A percentile compares a stretch with the other conserved stretches of the same genome.
These are phyloP conservation scores for Xenoacremonium recifei DNA, from an alignment of 2,329 filamentous ascomycete genomes.

Conservation along the genomic window DNA sequence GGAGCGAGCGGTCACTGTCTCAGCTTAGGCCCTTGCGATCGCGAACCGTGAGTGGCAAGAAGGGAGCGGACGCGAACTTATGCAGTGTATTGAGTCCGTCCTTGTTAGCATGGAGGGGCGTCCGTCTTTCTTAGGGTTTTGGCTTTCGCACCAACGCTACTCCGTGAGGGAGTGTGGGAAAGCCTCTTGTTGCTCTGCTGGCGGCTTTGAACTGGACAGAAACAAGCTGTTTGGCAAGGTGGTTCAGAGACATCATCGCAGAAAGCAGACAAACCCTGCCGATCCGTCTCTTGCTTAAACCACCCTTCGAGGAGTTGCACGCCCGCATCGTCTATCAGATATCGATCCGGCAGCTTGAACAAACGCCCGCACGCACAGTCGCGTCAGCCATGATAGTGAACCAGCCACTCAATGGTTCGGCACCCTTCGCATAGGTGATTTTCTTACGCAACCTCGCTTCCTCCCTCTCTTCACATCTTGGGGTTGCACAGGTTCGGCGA, in stretches of 20 bases:
- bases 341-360: too few species aligned
- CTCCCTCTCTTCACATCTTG: neutral
- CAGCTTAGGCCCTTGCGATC: conserved; percentile 6
- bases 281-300: neutral
- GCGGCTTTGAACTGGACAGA: too few species aligned
- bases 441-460: neutral
- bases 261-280: neutral
- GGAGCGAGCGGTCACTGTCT: conserved; percentile 16
- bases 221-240: neutral
- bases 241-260: neutral
- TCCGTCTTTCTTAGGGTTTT: conserved; percentile 11
- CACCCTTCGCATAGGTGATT: too few species aligned
- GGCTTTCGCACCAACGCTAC: conserved; percentile 5
- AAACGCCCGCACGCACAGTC: too few species aligned
- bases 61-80: conserved; percentile 5
- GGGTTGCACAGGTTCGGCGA: neutral
- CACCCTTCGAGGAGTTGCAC: neutral
- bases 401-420: too few species aligned
- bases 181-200: neutral
- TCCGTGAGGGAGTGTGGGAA: neutral
- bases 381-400: too few species aligned
- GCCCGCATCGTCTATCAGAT: neutral
- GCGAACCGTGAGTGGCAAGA: conserved; percentile 10
- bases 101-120: conserved; percentile 2
- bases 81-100: conserved; percentile 9